Conservation (phyloP, 78 protist species). For the Corallochytrium limacisporum region DNA sequence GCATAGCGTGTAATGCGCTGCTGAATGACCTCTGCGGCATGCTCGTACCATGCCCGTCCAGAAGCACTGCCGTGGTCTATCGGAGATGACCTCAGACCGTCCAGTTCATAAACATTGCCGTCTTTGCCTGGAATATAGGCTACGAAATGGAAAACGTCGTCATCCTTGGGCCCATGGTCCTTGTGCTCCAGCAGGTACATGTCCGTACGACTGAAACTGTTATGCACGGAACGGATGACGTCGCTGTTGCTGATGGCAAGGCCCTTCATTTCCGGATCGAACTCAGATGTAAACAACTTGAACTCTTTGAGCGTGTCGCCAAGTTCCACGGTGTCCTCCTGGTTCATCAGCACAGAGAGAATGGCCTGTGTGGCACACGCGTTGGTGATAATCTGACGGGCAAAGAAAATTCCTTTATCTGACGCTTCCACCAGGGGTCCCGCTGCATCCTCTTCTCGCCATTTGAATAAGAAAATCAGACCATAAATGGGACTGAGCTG, state of each 20-base stretch:
- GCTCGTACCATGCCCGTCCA: too few relatives aligned
- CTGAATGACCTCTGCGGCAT: too few relatives aligned
- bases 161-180: slow-evolving; percentile 31
- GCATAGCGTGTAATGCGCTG: too few relatives aligned
- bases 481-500: slow-evolving; percentile 57
- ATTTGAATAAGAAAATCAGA: slow-evolving; percentile 83
- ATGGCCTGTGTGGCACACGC: slow-evolving; percentile 99
- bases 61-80: slow-evolving; percentile 34
- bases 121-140: slow-evolving; percentile 67
- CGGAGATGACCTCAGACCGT: slow-evolving; percentile 89
- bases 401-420: slow-evolving; percentile 51
- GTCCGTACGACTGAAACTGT: slow-evolving; percentile 65
- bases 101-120: slow-evolving; percentile 85
- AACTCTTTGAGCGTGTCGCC: slow-evolving; percentile 60
- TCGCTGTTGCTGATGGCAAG: slow-evolving; percentile 63
- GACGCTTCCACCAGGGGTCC: slow-evolving; percentile 16
- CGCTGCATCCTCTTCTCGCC: neutral
- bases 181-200: slow-evolving; percentile 40
- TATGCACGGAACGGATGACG: slow-evolving; percentile 58
- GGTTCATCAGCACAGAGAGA: slow-evolving; percentile 75
- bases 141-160: slow-evolving; percentile 83
- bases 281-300: slow-evolving; percentile 39
- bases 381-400: slow-evolving; percentile 66
- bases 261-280: slow-evolving; percentile 40
- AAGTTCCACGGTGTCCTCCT: slow-evolving; percentile 44